These are phyloP conservation scores for Leccinellum albellum DNA, from an alignment of 768 basidiomycete genomes.

Conservation along the genomic window DNA sequence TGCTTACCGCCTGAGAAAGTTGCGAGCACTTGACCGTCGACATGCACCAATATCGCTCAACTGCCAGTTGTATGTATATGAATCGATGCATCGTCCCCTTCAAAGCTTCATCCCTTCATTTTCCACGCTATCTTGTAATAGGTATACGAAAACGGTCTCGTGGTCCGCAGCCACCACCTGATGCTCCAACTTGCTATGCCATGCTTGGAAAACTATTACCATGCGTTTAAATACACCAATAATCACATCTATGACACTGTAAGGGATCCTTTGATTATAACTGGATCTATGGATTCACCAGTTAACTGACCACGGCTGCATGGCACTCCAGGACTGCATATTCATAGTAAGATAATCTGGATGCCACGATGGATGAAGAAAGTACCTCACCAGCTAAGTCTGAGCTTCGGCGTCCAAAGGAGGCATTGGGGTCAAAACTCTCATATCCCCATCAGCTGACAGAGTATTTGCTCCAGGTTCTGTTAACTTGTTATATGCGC, in stretches of 20 bases:
- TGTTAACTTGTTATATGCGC: neutral
- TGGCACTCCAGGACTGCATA: neutral
- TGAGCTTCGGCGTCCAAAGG: neutral
- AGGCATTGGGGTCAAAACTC: neutral
- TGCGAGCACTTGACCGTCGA: no score
- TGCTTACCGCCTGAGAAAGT: no score
- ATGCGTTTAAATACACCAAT: neutral
- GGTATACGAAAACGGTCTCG: neutral
- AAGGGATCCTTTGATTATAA: neutral
- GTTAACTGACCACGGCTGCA: neutral
- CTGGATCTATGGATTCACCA: neutral
- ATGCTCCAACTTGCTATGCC: neutral
- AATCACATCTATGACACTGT: neutral
- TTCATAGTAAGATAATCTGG: neutral
- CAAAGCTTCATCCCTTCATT: neutral
- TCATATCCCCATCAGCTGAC: neutral
- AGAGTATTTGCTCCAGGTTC: neutral
- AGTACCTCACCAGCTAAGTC: neutral
- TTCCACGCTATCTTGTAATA: neutral
- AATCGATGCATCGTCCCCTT: neutral
- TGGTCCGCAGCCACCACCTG: neutral
- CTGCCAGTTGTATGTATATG: neutral
- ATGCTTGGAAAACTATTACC: neutral
- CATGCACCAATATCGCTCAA: no score
- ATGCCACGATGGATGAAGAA: neutral